Conservation (phyloP, 192 early-diverging fungal species). For the Mortierella alpina region DNA sequence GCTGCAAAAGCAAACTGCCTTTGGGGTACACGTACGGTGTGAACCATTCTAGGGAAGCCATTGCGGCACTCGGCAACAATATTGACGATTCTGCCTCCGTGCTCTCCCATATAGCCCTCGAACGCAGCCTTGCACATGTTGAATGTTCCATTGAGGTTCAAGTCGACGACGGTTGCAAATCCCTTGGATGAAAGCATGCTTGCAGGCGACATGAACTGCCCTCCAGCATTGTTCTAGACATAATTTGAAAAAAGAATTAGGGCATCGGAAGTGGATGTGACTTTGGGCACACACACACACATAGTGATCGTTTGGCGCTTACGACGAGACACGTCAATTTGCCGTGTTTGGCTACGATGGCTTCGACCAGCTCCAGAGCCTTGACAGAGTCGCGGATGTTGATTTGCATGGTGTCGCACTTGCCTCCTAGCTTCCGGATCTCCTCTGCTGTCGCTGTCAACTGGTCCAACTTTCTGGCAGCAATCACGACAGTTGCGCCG, state of each 20-base stretch:
- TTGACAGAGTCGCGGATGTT: conserved; percentile 52
- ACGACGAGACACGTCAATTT: conserved; percentile 48
- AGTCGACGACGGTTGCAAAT: conserved; percentile 58
- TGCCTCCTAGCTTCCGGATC: conserved; percentile 51
- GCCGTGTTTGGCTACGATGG: conserved; percentile 51
- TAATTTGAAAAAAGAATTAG: neutral
- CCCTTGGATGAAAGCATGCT: conserved; percentile 45
- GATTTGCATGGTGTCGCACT: conserved; percentile 47
- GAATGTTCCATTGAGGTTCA: conserved; percentile 65
- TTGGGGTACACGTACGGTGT: conserved; percentile 30
- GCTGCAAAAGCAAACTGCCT: neutral
- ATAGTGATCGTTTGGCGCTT: neutral
- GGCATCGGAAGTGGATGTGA: neutral
- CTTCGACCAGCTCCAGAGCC: conserved; percentile 34
- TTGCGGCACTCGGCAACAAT: conserved; percentile 62
- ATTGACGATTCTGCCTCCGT: conserved; percentile 58
- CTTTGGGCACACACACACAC: neutral
- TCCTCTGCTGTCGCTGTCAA: conserved; percentile 47
- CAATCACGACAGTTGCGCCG: conserved; percentile 61
- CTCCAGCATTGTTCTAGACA: conserved; percentile 48
- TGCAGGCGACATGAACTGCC: conserved; percentile 52
- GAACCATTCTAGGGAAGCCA: conserved; percentile 55
- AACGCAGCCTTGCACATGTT: conserved; percentile 62
- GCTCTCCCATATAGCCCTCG: conserved; percentile 54
- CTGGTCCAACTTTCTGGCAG: conserved; percentile 56